Conservation (phyloP, 768 basidiomycete genomes). For the Tephrocybe sp. region DNA sequence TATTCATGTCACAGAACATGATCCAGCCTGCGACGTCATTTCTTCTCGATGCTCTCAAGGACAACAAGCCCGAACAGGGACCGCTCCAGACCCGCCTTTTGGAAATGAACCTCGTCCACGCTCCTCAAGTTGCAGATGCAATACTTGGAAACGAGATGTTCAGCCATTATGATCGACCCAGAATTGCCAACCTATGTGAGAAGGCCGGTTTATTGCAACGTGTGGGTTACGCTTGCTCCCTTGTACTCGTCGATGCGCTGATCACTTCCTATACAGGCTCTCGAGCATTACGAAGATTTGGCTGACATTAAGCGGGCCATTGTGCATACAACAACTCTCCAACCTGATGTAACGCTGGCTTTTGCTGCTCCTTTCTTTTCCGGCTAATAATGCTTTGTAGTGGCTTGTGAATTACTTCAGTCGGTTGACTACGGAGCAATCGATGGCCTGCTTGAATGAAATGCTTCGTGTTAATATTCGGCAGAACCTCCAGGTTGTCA, state of each 20-base stretch:
- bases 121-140: constrained; percentile 98
- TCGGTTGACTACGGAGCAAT: constrained; percentile 94
- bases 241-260: not conserved
- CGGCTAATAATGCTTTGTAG: constrained; percentile 32
- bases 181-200: constrained; percentile 97
- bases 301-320: constrained; percentile 99
- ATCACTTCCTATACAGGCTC: constrained; percentile 54
- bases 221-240: constrained; percentile 42
- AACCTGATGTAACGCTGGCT: constrained; percentile 64
- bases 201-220: constrained; percentile 95
- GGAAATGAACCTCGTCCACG: constrained; percentile 97
- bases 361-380: constrained; percentile 3
- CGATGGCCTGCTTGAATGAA: constrained; percentile 93
- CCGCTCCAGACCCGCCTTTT: constrained; percentile 94
- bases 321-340: constrained; percentile 85
- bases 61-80: constrained; percentile 96
- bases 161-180: constrained; percentile 90
- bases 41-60: constrained; percentile 95
- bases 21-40: constrained; percentile 99
- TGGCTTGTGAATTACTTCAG: constrained; percentile 99
- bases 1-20: constrained; percentile 99
- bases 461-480: constrained; percentile 97
- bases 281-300: constrained; percentile 97
- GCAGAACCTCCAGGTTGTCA: constrained; percentile 94
- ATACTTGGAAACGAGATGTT: constrained; percentile 99